Evolutionary conservation across 257 asterid species (phyloP).

Genomic region (Fraxinus excelsior): DNA sequence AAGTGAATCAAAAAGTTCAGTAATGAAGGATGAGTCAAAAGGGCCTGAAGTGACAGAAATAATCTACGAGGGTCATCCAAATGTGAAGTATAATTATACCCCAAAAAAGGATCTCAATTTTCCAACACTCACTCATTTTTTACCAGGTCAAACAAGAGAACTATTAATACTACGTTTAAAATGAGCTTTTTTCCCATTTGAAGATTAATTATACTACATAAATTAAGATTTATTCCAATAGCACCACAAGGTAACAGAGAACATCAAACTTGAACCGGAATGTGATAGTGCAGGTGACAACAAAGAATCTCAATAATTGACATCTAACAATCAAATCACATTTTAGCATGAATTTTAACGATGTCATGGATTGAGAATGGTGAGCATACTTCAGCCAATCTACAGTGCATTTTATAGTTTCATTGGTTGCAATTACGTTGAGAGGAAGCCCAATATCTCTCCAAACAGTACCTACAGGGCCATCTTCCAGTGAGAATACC

Average conservation of each 20-base stretch:
- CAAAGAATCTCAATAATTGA: background rate
- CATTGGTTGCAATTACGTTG: conserved; percentile 42
- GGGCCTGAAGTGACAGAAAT: background rate
- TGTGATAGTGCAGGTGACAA: background rate
- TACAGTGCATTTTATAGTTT: conserved; percentile 48
- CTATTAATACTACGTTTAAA: background rate
- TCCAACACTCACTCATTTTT: background rate
- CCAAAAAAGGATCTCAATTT: background rate
- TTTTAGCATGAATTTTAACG: background rate
- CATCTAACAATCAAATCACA: background rate
- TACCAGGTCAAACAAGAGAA: background rate
- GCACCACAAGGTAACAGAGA: background rate
- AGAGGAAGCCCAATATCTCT: conserved; percentile 53
- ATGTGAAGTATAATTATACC: background rate
- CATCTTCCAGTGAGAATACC: conserved; percentile 80
- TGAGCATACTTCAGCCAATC: conserved; percentile 93
- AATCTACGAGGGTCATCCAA: background rate
- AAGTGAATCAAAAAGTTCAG: background rate
- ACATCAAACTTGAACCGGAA: background rate
- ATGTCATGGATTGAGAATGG: conserved; percentile 15
- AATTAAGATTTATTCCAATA: background rate
- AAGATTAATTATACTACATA: background rate
- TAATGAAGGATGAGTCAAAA: background rate
- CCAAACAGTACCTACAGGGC: conserved; percentile 73
- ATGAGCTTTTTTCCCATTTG: background rate